Conservation (phyloP, 139 green algal species). For the Asterochloris erici region DNA sequence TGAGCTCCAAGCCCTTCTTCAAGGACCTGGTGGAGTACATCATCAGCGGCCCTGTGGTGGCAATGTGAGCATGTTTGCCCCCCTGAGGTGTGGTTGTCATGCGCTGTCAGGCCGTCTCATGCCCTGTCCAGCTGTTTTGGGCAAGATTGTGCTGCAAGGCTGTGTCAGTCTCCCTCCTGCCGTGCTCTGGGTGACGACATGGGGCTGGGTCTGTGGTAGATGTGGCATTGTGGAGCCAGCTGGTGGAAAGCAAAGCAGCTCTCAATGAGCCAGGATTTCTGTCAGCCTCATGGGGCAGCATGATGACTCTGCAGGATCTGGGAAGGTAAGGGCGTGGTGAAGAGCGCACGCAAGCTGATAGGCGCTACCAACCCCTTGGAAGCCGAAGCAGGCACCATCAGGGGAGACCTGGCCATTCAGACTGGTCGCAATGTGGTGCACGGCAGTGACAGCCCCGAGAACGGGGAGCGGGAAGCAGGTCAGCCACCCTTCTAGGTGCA, state of each 20-base stretch:
- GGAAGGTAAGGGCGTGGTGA: slow-evolving; percentile 94
- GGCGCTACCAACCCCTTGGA: slow-evolving; percentile 93
- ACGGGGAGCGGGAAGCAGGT: slow-evolving; percentile 88
- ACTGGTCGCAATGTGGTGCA: slow-evolving; percentile 96
- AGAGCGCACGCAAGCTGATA: slow-evolving; percentile 87
- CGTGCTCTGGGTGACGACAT: no score
- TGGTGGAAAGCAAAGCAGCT: no score
- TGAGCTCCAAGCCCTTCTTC: slow-evolving; percentile 94
- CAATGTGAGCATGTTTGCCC: slow-evolving; percentile 71
- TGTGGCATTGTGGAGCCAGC: no score
- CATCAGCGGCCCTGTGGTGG: slow-evolving; percentile 92
- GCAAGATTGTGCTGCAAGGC: no score
- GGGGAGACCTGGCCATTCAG: slow-evolving; percentile 79
- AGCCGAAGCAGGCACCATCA: slow-evolving; percentile 93
- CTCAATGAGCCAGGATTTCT: no score
- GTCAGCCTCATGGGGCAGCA: neutral
- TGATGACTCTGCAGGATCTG: slow-evolving; percentile 63
- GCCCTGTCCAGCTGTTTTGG: no score
- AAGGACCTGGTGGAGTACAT: slow-evolving; percentile 95
- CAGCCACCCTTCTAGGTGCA: neutral
- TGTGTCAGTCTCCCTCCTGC: no score
- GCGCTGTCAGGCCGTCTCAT: no score
- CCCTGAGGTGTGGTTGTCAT: no score
- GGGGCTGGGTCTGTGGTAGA: no score
- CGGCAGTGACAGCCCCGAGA: slow-evolving; percentile 85